phyloP scores from a whole-genome alignment of 2,329 filamentous ascomycete species.

The Colletotrichum graminicola region DNA sequence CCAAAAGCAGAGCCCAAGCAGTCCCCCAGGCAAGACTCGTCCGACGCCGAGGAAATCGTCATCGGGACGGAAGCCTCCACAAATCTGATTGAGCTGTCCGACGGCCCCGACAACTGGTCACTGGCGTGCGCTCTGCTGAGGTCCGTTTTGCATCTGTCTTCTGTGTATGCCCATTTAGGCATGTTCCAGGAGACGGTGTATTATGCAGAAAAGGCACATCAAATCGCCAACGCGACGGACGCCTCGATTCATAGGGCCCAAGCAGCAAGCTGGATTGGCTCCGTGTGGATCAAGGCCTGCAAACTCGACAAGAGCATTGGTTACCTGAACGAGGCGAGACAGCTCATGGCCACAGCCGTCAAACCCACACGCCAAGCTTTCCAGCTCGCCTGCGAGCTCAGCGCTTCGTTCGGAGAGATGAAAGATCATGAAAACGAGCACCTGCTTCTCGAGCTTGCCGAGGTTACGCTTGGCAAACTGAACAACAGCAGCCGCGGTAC shows the following conservation, averaged over 20 bases:
- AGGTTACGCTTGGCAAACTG: slow-evolving; percentile 53
- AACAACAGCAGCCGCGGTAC: slow-evolving; percentile 25
- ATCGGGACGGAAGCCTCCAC: slow-evolving; percentile 28
- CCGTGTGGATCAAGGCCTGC: slow-evolving; percentile 68
- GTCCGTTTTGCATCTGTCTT: slow-evolving; percentile 79
- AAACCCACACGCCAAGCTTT: slow-evolving; percentile 60
- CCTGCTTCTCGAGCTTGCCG: slow-evolving; percentile 62
- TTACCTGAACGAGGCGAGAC: slow-evolving; percentile 65
- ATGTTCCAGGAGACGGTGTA: slow-evolving; percentile 90
- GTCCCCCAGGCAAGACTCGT: slow-evolving; percentile 15
- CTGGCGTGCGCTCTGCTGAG: slow-evolving; percentile 80
- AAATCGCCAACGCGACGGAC: slow-evolving; percentile 77
- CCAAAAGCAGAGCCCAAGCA: slow-evolving; percentile 43
- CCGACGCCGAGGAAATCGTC: slow-evolving; percentile 26
- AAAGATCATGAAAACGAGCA: slow-evolving; percentile 59
- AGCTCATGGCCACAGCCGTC: slow-evolving; percentile 58
- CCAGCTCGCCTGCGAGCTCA: slow-evolving; percentile 66
- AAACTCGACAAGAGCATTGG: slow-evolving; percentile 69
- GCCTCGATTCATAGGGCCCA: slow-evolving; percentile 70
- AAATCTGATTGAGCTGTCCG: slow-evolving; percentile 57
- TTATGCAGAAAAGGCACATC: slow-evolving; percentile 86
- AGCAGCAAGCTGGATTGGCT: slow-evolving; percentile 66
- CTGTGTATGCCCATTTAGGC: slow-evolving; percentile 85
- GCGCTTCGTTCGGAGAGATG: slow-evolving; percentile 66
- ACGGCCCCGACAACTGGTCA: slow-evolving; percentile 78